Evolutionary conservation across 2,329 filamentous ascomycete genomes (phyloP), one percentile per base, ranked within the genome.

Genomic region (Aspergillus intermedius): DNA sequence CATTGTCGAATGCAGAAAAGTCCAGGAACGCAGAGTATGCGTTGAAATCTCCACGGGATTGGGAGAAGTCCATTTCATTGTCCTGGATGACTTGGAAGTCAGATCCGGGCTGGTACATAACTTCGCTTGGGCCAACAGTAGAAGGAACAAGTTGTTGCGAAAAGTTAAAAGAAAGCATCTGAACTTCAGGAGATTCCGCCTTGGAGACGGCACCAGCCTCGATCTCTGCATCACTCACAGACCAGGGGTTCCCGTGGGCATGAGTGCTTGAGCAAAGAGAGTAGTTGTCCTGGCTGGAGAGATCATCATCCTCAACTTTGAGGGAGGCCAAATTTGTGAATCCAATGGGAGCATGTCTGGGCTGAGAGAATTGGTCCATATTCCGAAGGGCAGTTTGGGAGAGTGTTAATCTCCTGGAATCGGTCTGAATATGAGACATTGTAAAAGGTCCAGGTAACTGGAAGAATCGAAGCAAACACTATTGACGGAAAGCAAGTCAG

Each of bases 291-390:
- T 68, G 66, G 59, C 63, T 67, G 47, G 66, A 67, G 52, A 70
- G 60, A 50, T 72, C 69, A 68, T 71, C 65, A 69, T 72, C 69
- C 64, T 69, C 68, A 61, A 62, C 48, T 54, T 60, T 58, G 60
- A 64, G 66, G 55, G 69, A 64, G 58, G 63, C 54, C 59, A 69
- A 60, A 57, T 65, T 67, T 60, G 66, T 60, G 43, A 67, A 57
- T 60, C 64, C 53, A 54, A 66, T 54, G 56, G 65, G 58, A 53
- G 52, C 59, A 45, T 66, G 65, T 60, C 66, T 69, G 52, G 65
- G 53, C 44, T 68, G 60, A 51, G 65, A 62, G 47, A 60, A 57
- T 41, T 61, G 60, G 53, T 65, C 62, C 58, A 66, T 61, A 49
- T 59, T 58, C 45, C 62, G 63, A 48, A 62, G 47, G 50, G 55